Evolutionary conservation across 805 yeast species (phyloP).

Genomic region (Blastobotrys muscicola): DNA sequence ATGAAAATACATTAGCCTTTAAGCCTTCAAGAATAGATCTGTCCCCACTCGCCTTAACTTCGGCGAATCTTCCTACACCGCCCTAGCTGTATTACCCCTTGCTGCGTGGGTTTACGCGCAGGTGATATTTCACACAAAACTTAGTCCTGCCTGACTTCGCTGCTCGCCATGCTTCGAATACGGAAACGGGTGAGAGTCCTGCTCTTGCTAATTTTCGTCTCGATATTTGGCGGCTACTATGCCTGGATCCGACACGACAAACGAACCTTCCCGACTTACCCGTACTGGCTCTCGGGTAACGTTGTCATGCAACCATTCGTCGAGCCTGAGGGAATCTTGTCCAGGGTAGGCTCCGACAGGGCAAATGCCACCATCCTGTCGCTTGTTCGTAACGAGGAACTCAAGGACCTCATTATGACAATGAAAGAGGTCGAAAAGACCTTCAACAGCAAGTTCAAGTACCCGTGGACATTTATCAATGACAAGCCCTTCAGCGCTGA

Average conservation of each 20-base stretch:
- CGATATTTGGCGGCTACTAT: neutral
- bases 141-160: too few relatives aligned
- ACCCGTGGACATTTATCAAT: constrained; percentile 77
- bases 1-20: too few relatives aligned
- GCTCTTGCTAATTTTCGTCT: neutral
- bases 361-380: constrained; percentile 72
- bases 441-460: constrained; percentile 62
- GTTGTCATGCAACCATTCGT: constrained; percentile 9
- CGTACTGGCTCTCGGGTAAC: constrained; percentile 12
- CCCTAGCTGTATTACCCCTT: too few relatives aligned
- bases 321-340: constrained; percentile 7
- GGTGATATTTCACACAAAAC: too few relatives aligned
- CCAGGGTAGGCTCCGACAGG: constrained; percentile 1
- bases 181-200: neutral
- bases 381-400: constrained; percentile 62
- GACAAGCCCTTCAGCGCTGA: constrained; percentile 54
- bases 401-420: constrained; percentile 38
- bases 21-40: too few relatives aligned
- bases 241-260: neutral
- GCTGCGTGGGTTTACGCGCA: too few relatives aligned
- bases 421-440: constrained; percentile 51
- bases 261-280: constrained; percentile 13
- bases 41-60: too few relatives aligned
- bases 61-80: too few relatives aligned
- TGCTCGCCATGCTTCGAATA: neutral